Base-by-base conservation (phyloP, 2,329 filamentous ascomycete genomes). In the Alternaria conjuncta region DNA sequence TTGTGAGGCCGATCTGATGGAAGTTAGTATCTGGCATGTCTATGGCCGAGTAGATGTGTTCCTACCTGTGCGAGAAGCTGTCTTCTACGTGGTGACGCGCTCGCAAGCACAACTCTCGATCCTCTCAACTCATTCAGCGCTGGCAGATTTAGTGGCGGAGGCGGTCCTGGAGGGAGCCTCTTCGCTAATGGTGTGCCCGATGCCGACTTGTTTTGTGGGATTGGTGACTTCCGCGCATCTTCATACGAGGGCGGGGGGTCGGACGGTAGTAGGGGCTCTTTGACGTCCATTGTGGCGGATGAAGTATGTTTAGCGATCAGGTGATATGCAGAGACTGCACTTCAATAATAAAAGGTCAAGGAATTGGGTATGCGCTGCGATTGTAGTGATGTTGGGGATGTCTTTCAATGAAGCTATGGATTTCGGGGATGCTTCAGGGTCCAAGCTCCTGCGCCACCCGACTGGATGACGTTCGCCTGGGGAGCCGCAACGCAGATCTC, bases 91-190 rank as follows among this genome's bases (percentile, higher is more conserved):
- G 96, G 96, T 2, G 94, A 97, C 20, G 92, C 89, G 3, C 94
- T 97, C 56, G 96, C 96, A 26, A 99, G 90, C 70, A 99, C 92
- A 6, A 97, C 89, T 68, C 95, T 87, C 79, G 92, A 93, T 58
- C 87, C 87, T 75, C 91, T 89, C 68, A 99, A 87, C 74, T 90
- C 85, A 72, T 87, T 88, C 63, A 99, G 84, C 60, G 94, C 90
- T 15, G 95, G 94, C 18, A 98, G 86, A 65, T 93, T 87, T 65
- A 98, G 87, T 2, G 92, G 92, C 46, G 87, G 84, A 8, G 89
- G 88, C 13, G 84, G 84, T 58, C 71, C 69, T 26, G 63, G 66
- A 5, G 70, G 70, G 10, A 64, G 61, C 57, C 68, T 65, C 36
- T 67, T 69, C 18, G 41, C 62, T n/a, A 57, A 65, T 30, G 64